Base-by-base conservation (phyloP, 768 basidiomycete species). In the Pleurotus djamor region DNA sequence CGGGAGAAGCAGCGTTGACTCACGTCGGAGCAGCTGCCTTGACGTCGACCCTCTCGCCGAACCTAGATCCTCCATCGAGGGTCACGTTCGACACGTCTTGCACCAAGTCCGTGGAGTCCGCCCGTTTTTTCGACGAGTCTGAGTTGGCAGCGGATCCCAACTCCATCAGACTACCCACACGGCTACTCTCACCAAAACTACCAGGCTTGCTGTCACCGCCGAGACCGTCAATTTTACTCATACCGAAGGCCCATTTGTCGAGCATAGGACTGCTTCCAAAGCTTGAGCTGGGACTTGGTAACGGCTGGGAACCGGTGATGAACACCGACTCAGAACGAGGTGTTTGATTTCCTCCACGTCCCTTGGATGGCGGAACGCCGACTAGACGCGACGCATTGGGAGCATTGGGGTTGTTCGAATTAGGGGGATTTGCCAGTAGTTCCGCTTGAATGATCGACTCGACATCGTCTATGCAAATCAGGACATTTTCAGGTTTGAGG, bases 401-500 rank as follows among this genome's bases (percentile, higher is more conserved):
- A 41, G 9, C 38, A 14, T 56, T 56, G 13, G 81, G 76, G 1
- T 79, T 75, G 34, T 73, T 76, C 17, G 83, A 78, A 43, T 78
- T 79, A 43, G 77, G 60, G 60, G 76, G 57, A 62, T 78, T 63
- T 63, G 75, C 38, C 64, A 85, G 83, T 57, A 95, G 77, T 71
- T 97, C 95, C 28, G 91, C 78, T 60, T 87, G 83, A 52, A 98
- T 96, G 69, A 98, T 94, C 14, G 85, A 78, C 67, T 98, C 96
- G 64, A 98, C 96, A 69, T 98, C 92, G 69, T 98, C 96, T 67
- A 98, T 98, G 73, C 86, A 89, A 63, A 99, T 94, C 51, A 99
- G 84, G 32, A 99, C 95, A 73, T 98, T 98, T 73, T 98, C 97
- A 0, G 96, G 97, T 72, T 98, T 98, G 62, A 99, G 80, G 73